Evolutionary conservation across 139 green algal genomes (phyloP).

Genomic region (Closterium sp.): DNA sequence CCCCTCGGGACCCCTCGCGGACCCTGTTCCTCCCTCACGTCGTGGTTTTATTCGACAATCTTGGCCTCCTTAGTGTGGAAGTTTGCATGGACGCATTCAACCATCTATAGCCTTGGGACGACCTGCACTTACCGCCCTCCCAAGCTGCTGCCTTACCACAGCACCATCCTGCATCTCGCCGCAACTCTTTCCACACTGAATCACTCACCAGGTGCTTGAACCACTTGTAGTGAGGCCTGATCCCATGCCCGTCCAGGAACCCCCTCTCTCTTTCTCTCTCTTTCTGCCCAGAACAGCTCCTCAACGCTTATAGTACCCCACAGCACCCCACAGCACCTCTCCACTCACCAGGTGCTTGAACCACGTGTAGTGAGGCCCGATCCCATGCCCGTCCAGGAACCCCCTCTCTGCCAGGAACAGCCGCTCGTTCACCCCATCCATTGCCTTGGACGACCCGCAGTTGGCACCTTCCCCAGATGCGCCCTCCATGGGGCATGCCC

Average conservation of each 20-base stretch:
- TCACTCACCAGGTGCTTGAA: constrained; percentile 34
- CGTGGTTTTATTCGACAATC: no score
- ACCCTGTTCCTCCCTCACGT: no score
- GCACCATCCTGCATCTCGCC: not conserved
- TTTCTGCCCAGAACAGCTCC: not conserved
- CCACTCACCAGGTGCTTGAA: no score
- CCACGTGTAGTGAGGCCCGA: no score
- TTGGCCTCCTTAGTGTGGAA: no score
- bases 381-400: not conserved
- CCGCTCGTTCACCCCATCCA: constrained; percentile 31
- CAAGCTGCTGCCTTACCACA: not conserved
- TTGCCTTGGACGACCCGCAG: not conserved
- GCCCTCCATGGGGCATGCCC: not conserved
- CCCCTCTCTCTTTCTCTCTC: not conserved
- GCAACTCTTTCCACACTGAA: not conserved
- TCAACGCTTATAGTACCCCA: not conserved
- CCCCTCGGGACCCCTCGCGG: no score
- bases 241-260: constrained; percentile 31
- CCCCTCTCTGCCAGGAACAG: constrained; percentile 22
- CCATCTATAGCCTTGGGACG: no score
- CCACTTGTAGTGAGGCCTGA: constrained; percentile 20
- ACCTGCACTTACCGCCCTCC: no score
- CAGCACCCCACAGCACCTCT: no score
- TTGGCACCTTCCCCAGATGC: not conserved
- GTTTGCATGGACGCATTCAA: no score